These are phyloP conservation scores for Blastomyces silverae DNA, from an alignment of 2,329 filamentous ascomycete species.

Conservation along the genomic window DNA sequence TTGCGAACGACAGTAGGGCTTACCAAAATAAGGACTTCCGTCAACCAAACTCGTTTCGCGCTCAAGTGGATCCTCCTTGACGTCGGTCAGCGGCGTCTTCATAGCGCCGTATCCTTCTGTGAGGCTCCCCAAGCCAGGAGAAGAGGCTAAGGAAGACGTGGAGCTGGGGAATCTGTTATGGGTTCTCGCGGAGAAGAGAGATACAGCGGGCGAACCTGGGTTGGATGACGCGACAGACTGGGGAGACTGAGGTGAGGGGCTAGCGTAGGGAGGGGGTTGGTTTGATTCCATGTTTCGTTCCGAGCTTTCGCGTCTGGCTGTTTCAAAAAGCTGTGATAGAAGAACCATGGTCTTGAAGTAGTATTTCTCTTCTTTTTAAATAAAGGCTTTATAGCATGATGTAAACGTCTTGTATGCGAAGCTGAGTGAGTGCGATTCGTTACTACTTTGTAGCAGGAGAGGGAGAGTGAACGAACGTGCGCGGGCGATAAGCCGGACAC, in stretches of 20 bases:
- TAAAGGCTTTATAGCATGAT: constrained; percentile 4
- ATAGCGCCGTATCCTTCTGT: constrained; percentile 46
- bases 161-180: constrained; percentile 54
- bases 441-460: neutral
- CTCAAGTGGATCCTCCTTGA: constrained; percentile 75
- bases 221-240: constrained; percentile 33
- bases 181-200: constrained; percentile 36
- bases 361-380: neutral
- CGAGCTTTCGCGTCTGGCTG: constrained; percentile 29
- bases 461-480: neutral
- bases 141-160: constrained; percentile 63
- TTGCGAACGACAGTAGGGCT: constrained; percentile 34
- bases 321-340: constrained; percentile 32
- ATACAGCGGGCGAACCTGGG: constrained; percentile 36
- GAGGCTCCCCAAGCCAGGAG: constrained; percentile 47
- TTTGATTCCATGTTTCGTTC: constrained; percentile 25
- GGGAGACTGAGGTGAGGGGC: constrained; percentile 26
- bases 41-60: constrained; percentile 50
- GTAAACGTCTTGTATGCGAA: neutral
- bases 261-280: constrained; percentile 13
- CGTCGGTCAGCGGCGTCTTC: constrained; percentile 67
- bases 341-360: constrained; percentile 29
- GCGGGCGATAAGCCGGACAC: constrained; percentile 1
- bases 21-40: constrained; percentile 65
- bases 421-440: neutral